Evolutionary conservation across 108 stramenopile species (phyloP), one percentile per base, ranked within the genome.

Genomic region (Cyclotella choctawhatcheeana): DNA sequence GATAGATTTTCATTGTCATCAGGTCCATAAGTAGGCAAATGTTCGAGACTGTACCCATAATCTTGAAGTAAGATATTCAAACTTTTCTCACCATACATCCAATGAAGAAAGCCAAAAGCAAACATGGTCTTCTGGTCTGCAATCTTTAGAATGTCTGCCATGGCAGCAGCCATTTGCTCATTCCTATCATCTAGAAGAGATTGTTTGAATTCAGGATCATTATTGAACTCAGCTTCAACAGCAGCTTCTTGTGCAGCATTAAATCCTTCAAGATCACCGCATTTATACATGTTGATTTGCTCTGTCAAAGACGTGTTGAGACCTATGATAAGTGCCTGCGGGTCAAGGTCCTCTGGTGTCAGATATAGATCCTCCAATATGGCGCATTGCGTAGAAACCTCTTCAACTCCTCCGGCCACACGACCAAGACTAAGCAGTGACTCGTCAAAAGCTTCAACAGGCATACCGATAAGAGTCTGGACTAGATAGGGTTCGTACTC

Each of bases 121-220:
- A 73, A 73, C 5, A 73, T 29, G 24, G 59, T 37, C 48, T 44
- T 62, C 8, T 73, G 29, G 48, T 61, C 30, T 24, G 71, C 51
- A 5, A 2, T 45, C 25, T 71, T 16, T 0, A 71, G 69, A 47
- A 71, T 47, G 5, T 59, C 30, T 21, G 47, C 51, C 32, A 73
- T 52, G 7, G 40, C 59, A 26, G 60, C 45, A 35, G 71, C 71
- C 71, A 73, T 73, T 44, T 73, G 71, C 10, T 63, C 47, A 54
- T 61, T 73, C 30, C 71, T 45, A 13, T 32, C 21, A 3, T 34
- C 60, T 20, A 52, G 22, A 7, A 55, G 31, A 21, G 8, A 13
- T 14, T 50, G 18, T 22, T 26, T 43, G 31, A 67, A 34, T 22
- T 31, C 29, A 51, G 31, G n/a, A 14, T 52, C 34, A 34, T 33